A percentile compares a stretch with the other conserved stretches of the same genome.
phyloP scores from a whole-genome alignment of 225 moss, liverwort and hornwort genomes.

The Polytrichum formosum region DNA sequence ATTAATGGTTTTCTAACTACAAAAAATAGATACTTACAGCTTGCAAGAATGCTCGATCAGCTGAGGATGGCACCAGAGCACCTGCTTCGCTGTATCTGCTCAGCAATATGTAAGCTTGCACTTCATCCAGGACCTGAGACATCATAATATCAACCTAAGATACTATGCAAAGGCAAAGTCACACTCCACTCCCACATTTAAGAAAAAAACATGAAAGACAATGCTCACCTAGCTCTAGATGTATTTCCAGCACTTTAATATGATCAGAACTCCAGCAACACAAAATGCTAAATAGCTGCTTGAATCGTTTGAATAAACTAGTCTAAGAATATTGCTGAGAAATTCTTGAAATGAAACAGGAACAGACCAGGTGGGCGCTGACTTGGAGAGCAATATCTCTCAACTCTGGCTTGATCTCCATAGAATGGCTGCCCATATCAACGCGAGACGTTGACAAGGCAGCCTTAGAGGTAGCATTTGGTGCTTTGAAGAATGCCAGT shows the following conservation, averaged over 20 bases:
- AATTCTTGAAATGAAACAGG: neutral
- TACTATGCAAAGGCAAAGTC: neutral
- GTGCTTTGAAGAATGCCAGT: conserved; percentile 64
- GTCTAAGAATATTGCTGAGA: conserved; percentile 5
- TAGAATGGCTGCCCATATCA: conserved; percentile 57
- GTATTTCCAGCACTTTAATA: too few relatives aligned
- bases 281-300: conserved; percentile 5
- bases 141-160: too few relatives aligned
- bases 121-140: conserved; percentile 78
- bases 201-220: neutral
- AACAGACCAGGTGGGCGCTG: conserved; percentile 71
- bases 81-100: conserved; percentile 67
- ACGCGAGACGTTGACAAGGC: conserved; percentile 65
- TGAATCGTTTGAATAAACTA: conserved; percentile 13
- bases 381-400: conserved; percentile 71
- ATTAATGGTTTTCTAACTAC: too few relatives aligned
- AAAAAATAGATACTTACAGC: conserved; percentile 49
- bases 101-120: conserved; percentile 85
- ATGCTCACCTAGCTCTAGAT: neutral
- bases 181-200: neutral
- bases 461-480: conserved; percentile 60
- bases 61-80: conserved; percentile 37
- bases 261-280: neutral
- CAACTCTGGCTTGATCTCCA: conserved; percentile 59
- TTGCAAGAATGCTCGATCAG: conserved; percentile 57